phyloP scores from a whole-genome alignment of 1,284 basidiomycete species.

The Termitomyces sp. region DNA sequence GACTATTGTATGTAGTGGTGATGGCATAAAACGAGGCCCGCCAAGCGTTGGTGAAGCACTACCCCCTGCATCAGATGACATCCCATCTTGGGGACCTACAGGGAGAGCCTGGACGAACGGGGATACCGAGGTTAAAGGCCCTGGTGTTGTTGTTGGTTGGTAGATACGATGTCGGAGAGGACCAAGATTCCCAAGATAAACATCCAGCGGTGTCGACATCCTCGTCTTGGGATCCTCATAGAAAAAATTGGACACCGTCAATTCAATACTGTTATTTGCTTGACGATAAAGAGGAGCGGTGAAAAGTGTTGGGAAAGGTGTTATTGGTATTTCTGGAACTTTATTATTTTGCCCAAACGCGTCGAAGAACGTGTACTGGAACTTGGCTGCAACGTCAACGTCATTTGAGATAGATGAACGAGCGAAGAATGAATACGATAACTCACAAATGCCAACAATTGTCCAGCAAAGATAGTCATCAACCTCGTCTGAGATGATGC shows the following conservation, averaged over 20 bases:
- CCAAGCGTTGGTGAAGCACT: constrained; percentile 28
- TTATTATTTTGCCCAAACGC: constrained; percentile 74
- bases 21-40: constrained; percentile 43
- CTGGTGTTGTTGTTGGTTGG: constrained; percentile 60
- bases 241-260: constrained; percentile 83
- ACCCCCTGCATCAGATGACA: constrained; percentile 29
- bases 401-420: constrained; percentile 4
- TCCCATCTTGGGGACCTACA: constrained; percentile 23
- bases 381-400: constrained; percentile 66
- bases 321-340: constrained; percentile 76
- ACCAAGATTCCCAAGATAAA: constrained; percentile 87
- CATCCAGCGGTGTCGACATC: constrained; percentile 67
- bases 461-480: constrained; percentile 96
- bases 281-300: constrained; percentile 74
- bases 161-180: constrained; percentile 72
- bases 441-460: constrained; percentile 89
- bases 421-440: constrained; percentile 22
- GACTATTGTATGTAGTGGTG: constrained; percentile 66
- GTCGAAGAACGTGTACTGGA: constrained; percentile 93
- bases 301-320: constrained; percentile 85
- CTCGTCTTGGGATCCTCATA: constrained; percentile 66
- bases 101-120: constrained; percentile 43
- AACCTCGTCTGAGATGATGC: constrained; percentile 75
- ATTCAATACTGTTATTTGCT: constrained; percentile 67
- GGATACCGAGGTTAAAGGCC: constrained; percentile 56